Conservation (phyloP, 2,329 filamentous ascomycete species). For the Macrophomina pseudophaseolina region DNA sequence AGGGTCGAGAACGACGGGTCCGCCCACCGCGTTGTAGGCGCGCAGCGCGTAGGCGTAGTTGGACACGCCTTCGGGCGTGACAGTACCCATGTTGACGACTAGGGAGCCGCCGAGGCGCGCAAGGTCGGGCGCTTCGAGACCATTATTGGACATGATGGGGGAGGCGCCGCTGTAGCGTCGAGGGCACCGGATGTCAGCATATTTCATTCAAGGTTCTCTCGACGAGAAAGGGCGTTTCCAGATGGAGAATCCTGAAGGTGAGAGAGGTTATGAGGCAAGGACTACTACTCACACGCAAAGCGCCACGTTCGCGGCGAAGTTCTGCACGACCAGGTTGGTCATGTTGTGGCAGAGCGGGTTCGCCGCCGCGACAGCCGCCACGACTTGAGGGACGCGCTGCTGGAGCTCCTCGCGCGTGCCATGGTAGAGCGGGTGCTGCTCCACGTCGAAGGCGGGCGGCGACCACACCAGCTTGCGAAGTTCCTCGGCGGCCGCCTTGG, state of each 20-base stretch:
- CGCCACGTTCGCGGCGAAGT: constrained; percentile 90
- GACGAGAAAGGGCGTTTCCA: no score
- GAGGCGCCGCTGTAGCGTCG: constrained; percentile 65
- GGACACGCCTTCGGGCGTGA: constrained; percentile 73
- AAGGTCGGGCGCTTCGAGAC: constrained; percentile 81
- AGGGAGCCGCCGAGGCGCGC: constrained; percentile 76
- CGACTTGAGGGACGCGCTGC: constrained; percentile 45
- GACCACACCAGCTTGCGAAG: constrained; percentile 62
- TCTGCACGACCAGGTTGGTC: constrained; percentile 95
- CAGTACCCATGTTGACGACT: constrained; percentile 94
- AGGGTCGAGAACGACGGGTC: constrained; percentile 84
- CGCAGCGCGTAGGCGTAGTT: constrained; percentile 76
- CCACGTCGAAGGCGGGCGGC: constrained; percentile 31
- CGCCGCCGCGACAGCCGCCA: constrained; percentile 64
- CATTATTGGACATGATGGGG: constrained; percentile 90
- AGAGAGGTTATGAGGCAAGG: no score
- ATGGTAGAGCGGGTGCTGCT: constrained; percentile 9
- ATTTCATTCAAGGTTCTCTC: no score
- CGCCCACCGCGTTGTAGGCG: constrained; percentile 79
- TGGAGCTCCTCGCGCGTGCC: constrained; percentile 29
- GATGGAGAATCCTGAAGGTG: no score
- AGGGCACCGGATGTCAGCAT: no score
- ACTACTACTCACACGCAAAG: constrained; percentile 64
- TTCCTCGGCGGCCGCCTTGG: constrained; percentile 64
- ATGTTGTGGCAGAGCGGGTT: constrained; percentile 91